A percentile compares a stretch with the other conserved stretches of the same genome.
Evolutionary conservation across 441 rosid genomes (phyloP).

Genomic region (Eruca vesicaria): DNA sequence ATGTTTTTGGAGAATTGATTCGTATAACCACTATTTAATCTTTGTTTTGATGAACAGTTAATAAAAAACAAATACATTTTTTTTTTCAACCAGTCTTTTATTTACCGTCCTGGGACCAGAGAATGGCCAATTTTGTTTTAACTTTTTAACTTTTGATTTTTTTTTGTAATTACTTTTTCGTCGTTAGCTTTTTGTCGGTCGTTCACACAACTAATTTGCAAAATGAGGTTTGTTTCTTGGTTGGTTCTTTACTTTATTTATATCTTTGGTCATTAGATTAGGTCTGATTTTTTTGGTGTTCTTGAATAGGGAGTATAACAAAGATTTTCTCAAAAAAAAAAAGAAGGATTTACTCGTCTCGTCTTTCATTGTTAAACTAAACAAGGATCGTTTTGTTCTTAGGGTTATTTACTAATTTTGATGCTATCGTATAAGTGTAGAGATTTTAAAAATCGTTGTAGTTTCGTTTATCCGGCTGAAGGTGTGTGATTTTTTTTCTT

Average conservation of each 20-base stretch:
- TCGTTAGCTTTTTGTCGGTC: not conserved
- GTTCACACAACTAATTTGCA: not conserved
- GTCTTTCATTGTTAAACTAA: not conserved
- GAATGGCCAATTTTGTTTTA: not conserved
- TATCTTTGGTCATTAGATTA: not conserved
- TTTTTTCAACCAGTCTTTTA: not conserved
- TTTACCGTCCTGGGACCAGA: not conserved
- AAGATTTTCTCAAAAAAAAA: not conserved
- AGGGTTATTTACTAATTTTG: not conserved
- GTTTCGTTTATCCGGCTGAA: not conserved
- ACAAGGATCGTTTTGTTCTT: not conserved
- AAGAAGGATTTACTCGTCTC: not conserved
- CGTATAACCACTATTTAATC: too few species aligned
- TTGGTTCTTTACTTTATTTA: not conserved
- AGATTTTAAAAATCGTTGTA: not conserved
- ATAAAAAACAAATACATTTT: too few species aligned
- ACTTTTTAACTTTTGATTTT: not conserved
- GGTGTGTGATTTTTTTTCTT: not conserved
- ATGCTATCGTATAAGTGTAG: not conserved
- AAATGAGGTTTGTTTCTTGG: not conserved
- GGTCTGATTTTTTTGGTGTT: not conserved
- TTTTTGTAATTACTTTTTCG: not conserved
- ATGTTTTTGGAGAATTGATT: too few species aligned
- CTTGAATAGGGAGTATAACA: not conserved
- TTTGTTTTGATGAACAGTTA: too few species aligned